These are phyloP conservation scores for Scopulariopsis brevicaulis DNA, from an alignment of 2,329 filamentous ascomycete species.

Conservation along the genomic window DNA sequence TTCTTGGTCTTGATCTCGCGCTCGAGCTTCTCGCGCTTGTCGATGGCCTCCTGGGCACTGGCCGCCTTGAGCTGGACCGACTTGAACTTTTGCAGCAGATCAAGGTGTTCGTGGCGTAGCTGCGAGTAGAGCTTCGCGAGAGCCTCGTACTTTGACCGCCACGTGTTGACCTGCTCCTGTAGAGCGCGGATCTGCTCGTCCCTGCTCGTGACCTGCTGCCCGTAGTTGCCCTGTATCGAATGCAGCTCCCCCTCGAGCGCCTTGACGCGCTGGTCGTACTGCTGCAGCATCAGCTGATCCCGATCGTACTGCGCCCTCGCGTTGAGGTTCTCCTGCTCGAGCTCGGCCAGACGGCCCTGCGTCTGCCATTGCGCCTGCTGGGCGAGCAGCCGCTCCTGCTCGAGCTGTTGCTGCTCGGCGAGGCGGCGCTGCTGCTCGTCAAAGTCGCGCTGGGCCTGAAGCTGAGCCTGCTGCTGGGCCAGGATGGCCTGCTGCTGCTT, in stretches of 20 bases:
- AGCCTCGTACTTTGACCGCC: constrained; percentile 94
- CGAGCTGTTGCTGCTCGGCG: constrained; percentile 78
- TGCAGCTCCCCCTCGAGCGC: constrained; percentile 77
- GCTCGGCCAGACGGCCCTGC: constrained; percentile 86
- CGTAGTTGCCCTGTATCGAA: constrained; percentile 72
- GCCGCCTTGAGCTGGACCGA: constrained; percentile 90
- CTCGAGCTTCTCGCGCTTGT: constrained; percentile 86
- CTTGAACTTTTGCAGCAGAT: constrained; percentile 94
- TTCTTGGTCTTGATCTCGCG: constrained; percentile 99
- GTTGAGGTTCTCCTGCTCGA: constrained; percentile 90
- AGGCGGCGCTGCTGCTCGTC: constrained; percentile 86
- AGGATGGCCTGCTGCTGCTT: constrained; percentile 74
- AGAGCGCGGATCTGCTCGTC: constrained; percentile 89
- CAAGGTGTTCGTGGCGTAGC: constrained; percentile 85
- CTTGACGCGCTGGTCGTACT: constrained; percentile 93
- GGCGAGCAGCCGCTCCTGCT: constrained; percentile 78
- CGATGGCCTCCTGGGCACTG: constrained; percentile 93
- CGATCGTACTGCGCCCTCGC: constrained; percentile 91
- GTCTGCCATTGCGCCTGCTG: constrained; percentile 92
- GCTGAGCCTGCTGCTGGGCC: constrained; percentile 69
- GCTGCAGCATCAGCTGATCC: constrained; percentile 94
- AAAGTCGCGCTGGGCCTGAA: constrained; percentile 88
- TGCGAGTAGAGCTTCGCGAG: constrained; percentile 96
- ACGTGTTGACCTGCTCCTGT: constrained; percentile 96
- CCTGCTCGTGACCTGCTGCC: constrained; percentile 76